Evolutionary conservation across 306 rosid genomes (phyloP).

Genomic region (Rosa rugosa): DNA sequence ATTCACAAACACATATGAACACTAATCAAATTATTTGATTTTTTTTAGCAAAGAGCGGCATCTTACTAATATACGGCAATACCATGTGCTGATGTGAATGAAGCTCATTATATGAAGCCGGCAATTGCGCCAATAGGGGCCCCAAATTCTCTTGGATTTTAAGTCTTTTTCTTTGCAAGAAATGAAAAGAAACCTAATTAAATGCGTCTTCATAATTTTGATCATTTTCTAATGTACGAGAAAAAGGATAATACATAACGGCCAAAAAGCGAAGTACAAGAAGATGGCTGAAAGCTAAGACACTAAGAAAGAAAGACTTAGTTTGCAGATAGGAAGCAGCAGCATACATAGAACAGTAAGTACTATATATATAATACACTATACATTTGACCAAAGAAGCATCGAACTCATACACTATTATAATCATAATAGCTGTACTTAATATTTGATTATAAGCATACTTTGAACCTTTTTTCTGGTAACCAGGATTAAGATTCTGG

Average conservation of each 20-base stretch:
- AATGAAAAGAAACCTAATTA: not conserved
- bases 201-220: not conserved
- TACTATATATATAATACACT: not conserved
- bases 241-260: not conserved
- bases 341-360: not conserved
- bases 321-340: not conserved
- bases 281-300: not conserved
- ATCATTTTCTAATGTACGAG: not conserved
- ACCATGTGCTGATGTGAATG: slow-evolving; percentile 11
- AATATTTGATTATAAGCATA: not conserved
- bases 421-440: not conserved
- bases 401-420: not conserved
- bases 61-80: not conserved
- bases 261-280: not conserved
- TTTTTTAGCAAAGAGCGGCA: not conserved
- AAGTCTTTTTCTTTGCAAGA: not conserved
- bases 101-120: slow-evolving; percentile 10
- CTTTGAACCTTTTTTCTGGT: not conserved
- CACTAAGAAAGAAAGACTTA: not conserved
- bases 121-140: slow-evolving; percentile 11
- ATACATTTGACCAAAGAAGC: not conserved
- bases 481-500: not conserved
- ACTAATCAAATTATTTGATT: not conserved
- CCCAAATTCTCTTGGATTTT: not conserved
- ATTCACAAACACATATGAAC: not conserved